Percentiles rank a stretch among this genome's conserved stretches.
Conservation (phyloP, 352 stramenopile genomes). For the Globisporangium rhizosaccharum region DNA sequence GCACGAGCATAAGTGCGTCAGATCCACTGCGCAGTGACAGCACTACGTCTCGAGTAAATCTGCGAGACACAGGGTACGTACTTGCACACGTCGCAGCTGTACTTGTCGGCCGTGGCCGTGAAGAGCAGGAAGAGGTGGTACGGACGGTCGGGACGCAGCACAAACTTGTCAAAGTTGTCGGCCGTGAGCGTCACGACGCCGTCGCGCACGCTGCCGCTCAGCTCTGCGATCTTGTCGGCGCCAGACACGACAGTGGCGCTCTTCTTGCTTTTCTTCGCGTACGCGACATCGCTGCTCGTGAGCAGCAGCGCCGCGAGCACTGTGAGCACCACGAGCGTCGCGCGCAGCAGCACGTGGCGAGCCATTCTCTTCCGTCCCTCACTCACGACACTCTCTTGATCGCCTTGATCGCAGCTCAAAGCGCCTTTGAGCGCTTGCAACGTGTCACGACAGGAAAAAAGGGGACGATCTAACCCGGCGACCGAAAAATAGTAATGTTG, state of each 20-base stretch:
- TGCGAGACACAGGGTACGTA: conserved; percentile 20
- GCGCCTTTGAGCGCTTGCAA: conserved; percentile 1
- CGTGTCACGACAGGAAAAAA: conserved; percentile 1
- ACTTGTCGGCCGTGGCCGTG: conserved; percentile 70
- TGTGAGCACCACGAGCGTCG: conserved; percentile 21
- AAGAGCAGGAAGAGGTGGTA: conserved; percentile 81
- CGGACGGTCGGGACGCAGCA: conserved; percentile 57
- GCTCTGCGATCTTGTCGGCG: conserved; percentile 57
- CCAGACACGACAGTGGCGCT: conserved; percentile 22
- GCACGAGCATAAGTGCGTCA: neutral
- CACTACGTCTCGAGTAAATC: neutral
- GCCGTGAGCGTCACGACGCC: conserved; percentile 53
- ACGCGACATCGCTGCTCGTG: conserved; percentile 13
- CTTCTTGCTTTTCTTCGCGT: conserved; percentile 43
- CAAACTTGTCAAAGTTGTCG: conserved; percentile 55
- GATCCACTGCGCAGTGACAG: too few relatives aligned
- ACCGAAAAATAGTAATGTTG: neutral
- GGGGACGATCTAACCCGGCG: too few relatives aligned
- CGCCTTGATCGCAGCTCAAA: neutral
- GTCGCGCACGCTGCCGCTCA: conserved; percentile 42
- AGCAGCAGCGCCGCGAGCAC: conserved; percentile 6
- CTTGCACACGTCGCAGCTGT: conserved; percentile 69
- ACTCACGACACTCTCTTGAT: neutral
- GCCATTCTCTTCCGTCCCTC: neutral
- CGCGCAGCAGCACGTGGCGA: conserved; percentile 4